Evolutionary conservation across 306 rosid genomes (phyloP), one percentile per base, ranked within the genome.

Genomic region (Citrullus amarus): DNA sequence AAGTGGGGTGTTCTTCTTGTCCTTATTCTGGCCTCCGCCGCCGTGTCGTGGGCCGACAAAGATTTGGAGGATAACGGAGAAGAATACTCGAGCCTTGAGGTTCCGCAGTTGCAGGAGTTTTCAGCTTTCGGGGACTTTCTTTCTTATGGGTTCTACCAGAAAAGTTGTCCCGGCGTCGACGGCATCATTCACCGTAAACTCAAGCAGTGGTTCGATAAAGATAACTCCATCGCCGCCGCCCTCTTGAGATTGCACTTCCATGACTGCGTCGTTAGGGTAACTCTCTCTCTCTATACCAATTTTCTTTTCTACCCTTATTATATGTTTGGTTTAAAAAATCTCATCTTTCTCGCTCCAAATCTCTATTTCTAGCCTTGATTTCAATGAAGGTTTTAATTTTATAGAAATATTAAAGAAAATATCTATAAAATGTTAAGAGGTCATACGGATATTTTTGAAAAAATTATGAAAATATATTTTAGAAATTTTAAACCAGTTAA

Each of bases 201-300:
- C 14, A 57, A 54, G 55, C 78, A 89, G 78, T 88, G 96, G 97
- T 60, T 87, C 48, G 66, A 80, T 1, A 67, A 86, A 65, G 98
- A 93, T 65, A 39, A 28, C 79, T 80, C 88, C 81, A 44, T 92
- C 30, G 94, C 88, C 69, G 88, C 98, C 60, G 81, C 90, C 82
- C 87, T 94, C 76, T 30, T 90, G 15, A 88, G 98, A 83, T 72
- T 94, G 75, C 97, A 90, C 69, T 94, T 94, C 91, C 98, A 92
- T 62, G 98, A 94, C 77, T 92, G 96, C 80, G 55, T 88, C 58
- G 89, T 88, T 65, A 82, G 89, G 92, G 98, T 94, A 80, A 71
- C 22, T 3, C 2, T 2, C 8, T 3, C 9, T 12, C 6, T 8
- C 20, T 41, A 0, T n/a, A 8, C 4, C 12, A 2, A 12, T 15